A percentile compares a stretch with the other conserved stretches of the same genome.
These are phyloP conservation scores for Alternaria arbusti DNA, from an alignment of 2,329 filamentous ascomycete species.

Conservation along the genomic window DNA sequence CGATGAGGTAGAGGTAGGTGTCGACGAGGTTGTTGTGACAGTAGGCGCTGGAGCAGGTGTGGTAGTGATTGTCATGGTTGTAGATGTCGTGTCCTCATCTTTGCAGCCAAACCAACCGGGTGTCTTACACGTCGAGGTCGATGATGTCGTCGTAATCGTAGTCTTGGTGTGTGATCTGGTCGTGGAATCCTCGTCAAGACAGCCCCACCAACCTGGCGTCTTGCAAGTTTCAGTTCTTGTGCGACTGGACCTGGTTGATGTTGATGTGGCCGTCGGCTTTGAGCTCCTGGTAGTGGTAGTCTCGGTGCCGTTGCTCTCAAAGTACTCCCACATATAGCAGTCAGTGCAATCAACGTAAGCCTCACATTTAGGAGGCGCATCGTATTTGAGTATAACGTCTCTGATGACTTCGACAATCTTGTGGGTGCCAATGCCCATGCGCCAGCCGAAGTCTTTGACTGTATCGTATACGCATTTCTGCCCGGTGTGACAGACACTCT, in stretches of 20 bases:
- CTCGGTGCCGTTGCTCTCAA: conserved; percentile 87
- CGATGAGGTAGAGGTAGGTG: conserved; percentile 46
- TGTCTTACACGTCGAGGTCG: conserved; percentile 53
- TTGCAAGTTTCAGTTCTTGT: conserved; percentile 85
- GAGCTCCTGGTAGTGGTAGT: conserved; percentile 64
- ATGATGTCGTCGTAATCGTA: conserved; percentile 48
- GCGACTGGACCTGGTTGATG: conserved; percentile 55
- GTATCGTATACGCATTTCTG: conserved; percentile 91
- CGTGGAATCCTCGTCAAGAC: conserved; percentile 68
- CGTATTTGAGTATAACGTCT: conserved; percentile 85
- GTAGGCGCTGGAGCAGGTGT: conserved; percentile 35
- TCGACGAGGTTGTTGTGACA: conserved; percentile 37
- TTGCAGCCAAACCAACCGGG: conserved; percentile 73
- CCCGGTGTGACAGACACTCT: conserved; percentile 90
- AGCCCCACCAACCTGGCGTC: conserved; percentile 93
- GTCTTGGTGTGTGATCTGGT: conserved; percentile 56
- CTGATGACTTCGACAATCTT: conserved; percentile 87
- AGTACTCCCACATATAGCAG: conserved; percentile 93
- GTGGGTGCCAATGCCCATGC: conserved; percentile 88
- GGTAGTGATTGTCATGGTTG: conserved; percentile 34
- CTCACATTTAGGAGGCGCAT: conserved; percentile 77
- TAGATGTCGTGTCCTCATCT: conserved; percentile 53
- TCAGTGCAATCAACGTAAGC: conserved; percentile 81
- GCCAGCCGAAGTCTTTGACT: conserved; percentile 88
- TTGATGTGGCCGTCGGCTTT: conserved; percentile 57